Conservation (phyloP, 768 basidiomycete genomes). For the Russula dissimulans region DNA sequence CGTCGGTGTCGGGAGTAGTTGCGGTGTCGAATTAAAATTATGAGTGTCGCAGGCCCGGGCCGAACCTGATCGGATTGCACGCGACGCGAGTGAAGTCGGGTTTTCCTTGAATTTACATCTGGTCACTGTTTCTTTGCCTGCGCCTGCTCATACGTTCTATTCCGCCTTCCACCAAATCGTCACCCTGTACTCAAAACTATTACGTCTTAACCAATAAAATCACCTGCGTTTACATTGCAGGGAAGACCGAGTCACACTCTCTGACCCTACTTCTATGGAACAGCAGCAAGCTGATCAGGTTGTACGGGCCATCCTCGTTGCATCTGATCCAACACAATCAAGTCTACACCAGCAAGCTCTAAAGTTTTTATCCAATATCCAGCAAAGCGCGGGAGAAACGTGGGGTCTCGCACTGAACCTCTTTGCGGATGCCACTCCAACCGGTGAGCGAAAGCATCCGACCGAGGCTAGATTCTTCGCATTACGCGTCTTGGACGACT, state of each 20-base stretch:
- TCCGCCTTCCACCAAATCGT: neutral
- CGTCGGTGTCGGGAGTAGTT: neutral
- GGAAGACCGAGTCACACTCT: conserved; percentile 19
- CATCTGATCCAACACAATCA: conserved; percentile 66
- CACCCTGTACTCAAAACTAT: neutral
- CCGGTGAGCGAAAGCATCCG: conserved; percentile 59
- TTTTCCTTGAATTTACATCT: neutral
- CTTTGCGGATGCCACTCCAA: conserved; percentile 52
- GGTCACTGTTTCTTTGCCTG: neutral
- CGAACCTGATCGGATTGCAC: conserved; percentile 15
- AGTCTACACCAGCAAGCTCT: conserved; percentile 79
- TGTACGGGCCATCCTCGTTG: conserved; percentile 81
- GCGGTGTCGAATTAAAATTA: neutral
- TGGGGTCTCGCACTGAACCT: conserved; percentile 78
- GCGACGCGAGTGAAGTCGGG: neutral
- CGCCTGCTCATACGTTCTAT: neutral
- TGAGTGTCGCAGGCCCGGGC: neutral
- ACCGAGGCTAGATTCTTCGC: conserved; percentile 73
- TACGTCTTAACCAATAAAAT: neutral
- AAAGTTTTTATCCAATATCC: conserved; percentile 68
- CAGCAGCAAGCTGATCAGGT: conserved; percentile 68
- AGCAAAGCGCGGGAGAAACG: conserved; percentile 61
- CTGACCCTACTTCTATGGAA: conserved; percentile 43
- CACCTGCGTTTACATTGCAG: conserved; percentile 2
- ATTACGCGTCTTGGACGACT: conserved; percentile 71